Base-by-base conservation (phyloP, 192 early-diverging fungal genomes). In the Podila epicladia region DNA sequence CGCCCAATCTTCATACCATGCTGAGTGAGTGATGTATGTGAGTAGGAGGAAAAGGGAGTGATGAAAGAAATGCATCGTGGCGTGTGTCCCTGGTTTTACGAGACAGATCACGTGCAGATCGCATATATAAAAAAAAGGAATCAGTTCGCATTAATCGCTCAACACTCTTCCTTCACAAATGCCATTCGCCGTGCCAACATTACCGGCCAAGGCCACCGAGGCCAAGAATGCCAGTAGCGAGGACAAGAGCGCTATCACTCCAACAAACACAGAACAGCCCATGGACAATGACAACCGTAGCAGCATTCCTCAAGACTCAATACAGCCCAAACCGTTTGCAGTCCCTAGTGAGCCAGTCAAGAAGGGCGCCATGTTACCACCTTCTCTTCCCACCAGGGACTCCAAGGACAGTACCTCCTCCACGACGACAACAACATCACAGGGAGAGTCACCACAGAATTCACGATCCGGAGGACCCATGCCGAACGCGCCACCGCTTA, bases 401-500 rank as follows among this genome's bases (percentile, higher is more conserved):
- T 35, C 22, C 67, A 26, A 62, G 45, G 22, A 17, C 64, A 28
- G 22, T 31, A 48, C 26, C 45, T 4, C 41, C 15, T 12, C 38
- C 38, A 41, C 38, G 12, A 9, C 1, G 3, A 29, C 33, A 33
- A 15, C 20, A 17, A 2, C 64, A 22, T 66, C 64, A 66, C 72
- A 6, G 58, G 69, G 17, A 57, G 11, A 57, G 38, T 6, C 19
- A 55, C n/a, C 53, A 0, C 35, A 9, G 35, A 55, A 55, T n/a
- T 8, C 20, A 45, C 53, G 53, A 55, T 55, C 53, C 3, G 53
- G 13, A 15, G 13, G 3, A 55, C 1, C 53, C 9, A 41, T 64
- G 20, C 77, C 84, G 5, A 64, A 76, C 60, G 70, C 83, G 2
- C 89, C 90, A 6, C 84, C 87, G 15, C 61, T 91, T 20, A 69